Evolutionary conservation across 768 basidiomycete genomes (phyloP), one percentile per base, ranked within the genome.

Genomic region (Trametes cingulata): DNA sequence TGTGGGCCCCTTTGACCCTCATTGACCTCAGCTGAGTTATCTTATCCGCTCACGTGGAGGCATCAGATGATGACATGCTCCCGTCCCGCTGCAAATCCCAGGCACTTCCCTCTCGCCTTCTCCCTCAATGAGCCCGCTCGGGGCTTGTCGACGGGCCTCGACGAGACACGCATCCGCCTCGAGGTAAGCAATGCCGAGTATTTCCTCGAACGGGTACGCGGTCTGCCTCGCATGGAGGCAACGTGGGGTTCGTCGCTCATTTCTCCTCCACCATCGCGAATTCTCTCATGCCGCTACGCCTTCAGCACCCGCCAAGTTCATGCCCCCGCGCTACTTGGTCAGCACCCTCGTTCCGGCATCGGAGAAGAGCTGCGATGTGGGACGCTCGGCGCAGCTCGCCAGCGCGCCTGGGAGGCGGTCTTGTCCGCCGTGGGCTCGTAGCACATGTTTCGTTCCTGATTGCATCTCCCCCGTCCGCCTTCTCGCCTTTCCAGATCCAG

Each of bases 401-500:
- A 33, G 15, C 29, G 48, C 39, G 29, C 37, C 27, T 50, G 46
- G 27, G 57, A 39, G 51, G 40, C 56, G 56, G 47, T n/a, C 47
- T 37, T 39, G 39, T 57, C 29, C 56, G 56, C 56, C 58, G 58
- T 52, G 58, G 45, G 52, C 42, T 52, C 43, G 58, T 45, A 60
- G 58, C 58, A 60, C 58, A 60, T 60, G 58, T 53, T 36, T 25
- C 49, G 49, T 58, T 46, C 49, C 50, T 58, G 57, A 52, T 58
- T 13, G 48, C 48, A 51, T 19, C 49, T 19, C 37, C 24, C 37
- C 25, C 19, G 25, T 29, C 24, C 15, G 25, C n/a, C 37, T 52
- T 59, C 50, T 59, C 47, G 58, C 43, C 43, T 19, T 40, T 45
- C 49, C 50, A 27, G 36, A 47, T 25, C 58, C 17, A 52, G 58